Conservation (phyloP, 805 yeast species). For the Nakazawaea sp. region DNA sequence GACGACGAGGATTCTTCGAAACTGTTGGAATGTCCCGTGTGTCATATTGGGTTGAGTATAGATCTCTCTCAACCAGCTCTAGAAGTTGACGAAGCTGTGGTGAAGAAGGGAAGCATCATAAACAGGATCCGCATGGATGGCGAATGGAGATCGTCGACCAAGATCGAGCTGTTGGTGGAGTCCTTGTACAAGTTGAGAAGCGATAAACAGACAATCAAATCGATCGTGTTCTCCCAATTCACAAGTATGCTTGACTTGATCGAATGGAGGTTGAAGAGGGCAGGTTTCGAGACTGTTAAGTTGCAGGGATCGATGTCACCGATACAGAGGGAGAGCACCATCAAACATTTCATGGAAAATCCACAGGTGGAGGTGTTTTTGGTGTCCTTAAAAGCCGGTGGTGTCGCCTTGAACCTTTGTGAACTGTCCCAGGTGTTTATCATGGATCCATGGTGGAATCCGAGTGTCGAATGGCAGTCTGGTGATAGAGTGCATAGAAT, state of each 20-base stretch:
- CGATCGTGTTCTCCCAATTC: constrained; percentile 95
- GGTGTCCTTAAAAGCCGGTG: constrained; percentile 96
- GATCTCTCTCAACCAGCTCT: constrained; percentile 84
- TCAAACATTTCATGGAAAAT: constrained; percentile 86
- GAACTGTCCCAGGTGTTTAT: constrained; percentile 96
- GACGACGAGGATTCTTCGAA: constrained; percentile 43
- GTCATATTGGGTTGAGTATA: constrained; percentile 88
- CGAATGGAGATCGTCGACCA: constrained; percentile 90
- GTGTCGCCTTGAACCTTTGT: constrained; percentile 92
- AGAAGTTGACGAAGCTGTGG: constrained; percentile 53
- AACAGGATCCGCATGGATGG: constrained; percentile 84
- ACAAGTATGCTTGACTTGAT: constrained; percentile 94
- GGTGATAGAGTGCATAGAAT: constrained; percentile 98
- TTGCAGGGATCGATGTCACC: constrained; percentile 98
- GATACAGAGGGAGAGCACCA: constrained; percentile 85
- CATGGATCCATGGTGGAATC: constrained; percentile 99
- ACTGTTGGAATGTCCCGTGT: constrained; percentile 84
- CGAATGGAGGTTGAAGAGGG: constrained; percentile 91
- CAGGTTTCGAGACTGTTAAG: constrained; percentile 92
- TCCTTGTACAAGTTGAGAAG: constrained; percentile 83
- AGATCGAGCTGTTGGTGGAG: constrained; percentile 93
- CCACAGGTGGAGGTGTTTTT: constrained; percentile 88
- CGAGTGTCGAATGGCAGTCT: constrained; percentile 96
- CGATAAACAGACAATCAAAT: constrained; percentile 82
- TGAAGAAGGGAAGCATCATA: constrained; percentile 67